Evolutionary conservation across 73 alveolate species (phyloP), one percentile per base, ranked within the genome.

Genomic region (Blepharisma japonicum): DNA sequence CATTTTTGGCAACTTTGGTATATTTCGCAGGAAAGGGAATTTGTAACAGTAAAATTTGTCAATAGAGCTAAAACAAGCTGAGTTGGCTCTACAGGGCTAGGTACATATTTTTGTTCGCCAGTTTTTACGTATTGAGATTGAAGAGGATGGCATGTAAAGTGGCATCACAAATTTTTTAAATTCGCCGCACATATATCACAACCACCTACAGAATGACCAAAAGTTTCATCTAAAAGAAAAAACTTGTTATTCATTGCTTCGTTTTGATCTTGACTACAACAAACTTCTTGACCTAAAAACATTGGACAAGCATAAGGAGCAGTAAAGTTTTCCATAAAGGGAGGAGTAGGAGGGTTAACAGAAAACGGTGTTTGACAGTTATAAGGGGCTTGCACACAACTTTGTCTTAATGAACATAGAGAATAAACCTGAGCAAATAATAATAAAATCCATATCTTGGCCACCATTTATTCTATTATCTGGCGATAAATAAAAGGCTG

Each of bases 131-230:
- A 70, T 18, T 70, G 71, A 14, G 56, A 14, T 25, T 70, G 80
- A 38, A 7, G 11, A n/a, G 80, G 80, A 5, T n/a, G 14, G 61
- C 80, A 70, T 45, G 68, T 70, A n/a, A 70, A 45, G 45, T 70
- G 46, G 46, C 80, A 70, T 45, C 80, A 70, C 25, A 70, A 7
- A 14, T 9, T 18, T 70, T 70, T 70, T 23, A 70, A 45, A 45
- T 70, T 70, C 9, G 80, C 80, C 27, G 80, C 80, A 45, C 80
- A 70, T n/a, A 70, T 70, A 70, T 70, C 80, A 70, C 80, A 70
- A 18, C 80, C 80, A 39, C 80, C 80, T 70, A 47, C 56, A 9
- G 25, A 45, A 70, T 25, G 61, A 2, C 80, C 80, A n/a, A 70
- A 45, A 14, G 68, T 70, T 7, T 20, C n/a, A 25, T 70, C 80